A percentile compares a stretch with the other conserved stretches of the same genome.
phyloP scores from a whole-genome alignment of 768 basidiomycete genomes.

The Auricularia cornea region DNA sequence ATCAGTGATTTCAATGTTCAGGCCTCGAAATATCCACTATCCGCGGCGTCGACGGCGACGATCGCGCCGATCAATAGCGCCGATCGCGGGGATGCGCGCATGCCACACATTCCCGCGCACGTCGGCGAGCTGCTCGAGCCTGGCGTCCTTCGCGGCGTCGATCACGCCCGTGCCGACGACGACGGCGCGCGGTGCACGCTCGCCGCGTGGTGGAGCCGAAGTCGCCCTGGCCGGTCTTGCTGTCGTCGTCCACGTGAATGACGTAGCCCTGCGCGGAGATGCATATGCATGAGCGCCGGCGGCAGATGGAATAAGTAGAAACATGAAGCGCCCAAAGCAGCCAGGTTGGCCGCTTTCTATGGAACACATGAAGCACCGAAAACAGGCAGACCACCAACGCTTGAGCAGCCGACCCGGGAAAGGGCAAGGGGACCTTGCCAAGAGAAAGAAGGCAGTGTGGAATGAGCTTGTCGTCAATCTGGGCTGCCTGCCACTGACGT shows the following conservation, averaged over 20 bases:
- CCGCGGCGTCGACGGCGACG: background rate
- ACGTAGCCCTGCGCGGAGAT: no score
- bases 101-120: background rate
- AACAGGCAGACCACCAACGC: no score
- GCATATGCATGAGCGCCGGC: no score
- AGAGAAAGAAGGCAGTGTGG: conserved; percentile 60
- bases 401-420: no score
- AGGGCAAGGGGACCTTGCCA: conserved; percentile 30
- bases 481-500: conserved; percentile 70
- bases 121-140: background rate
- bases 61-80: background rate
- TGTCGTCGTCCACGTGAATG: no score
- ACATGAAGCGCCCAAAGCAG: no score
- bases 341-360: no score
- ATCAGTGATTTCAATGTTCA: background rate
- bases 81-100: background rate
- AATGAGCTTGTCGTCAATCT: conserved; percentile 65
- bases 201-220: background rate
- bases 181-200: background rate
- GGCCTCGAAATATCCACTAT: background rate
- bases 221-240: background rate
- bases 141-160: background rate
- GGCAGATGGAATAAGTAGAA: no score
- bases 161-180: background rate
- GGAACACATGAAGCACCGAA: no score